A percentile compares a stretch with the other conserved stretches of the same genome.
Conservation (phyloP, 2,329 filamentous ascomycete genomes). For the Fonsecaea nubica region DNA sequence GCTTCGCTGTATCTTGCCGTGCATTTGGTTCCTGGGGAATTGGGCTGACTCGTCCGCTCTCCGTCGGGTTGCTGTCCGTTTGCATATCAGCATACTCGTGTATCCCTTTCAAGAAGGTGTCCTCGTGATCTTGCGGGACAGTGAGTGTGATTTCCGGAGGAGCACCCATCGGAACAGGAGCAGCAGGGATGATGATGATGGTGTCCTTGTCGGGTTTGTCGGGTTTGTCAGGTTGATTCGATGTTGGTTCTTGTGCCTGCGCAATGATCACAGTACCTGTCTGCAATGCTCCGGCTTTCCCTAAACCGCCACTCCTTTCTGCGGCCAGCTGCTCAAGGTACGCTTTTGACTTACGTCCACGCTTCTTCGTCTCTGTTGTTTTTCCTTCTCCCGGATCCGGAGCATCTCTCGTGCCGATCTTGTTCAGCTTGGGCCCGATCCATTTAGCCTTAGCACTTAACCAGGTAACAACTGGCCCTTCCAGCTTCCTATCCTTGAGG, state of each 20-base stretch:
- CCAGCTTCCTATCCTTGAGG: conserved; percentile 81
- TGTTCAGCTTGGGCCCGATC: conserved; percentile 67
- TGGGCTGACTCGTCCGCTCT: conserved; percentile 12
- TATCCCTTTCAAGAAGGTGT: conserved; percentile 51
- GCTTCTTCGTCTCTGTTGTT: conserved; percentile 36
- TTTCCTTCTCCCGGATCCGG: conserved; percentile 21
- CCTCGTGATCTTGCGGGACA: conserved; percentile 16
- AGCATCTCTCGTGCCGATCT: conserved; percentile 31
- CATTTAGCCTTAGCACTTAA: conserved; percentile 92
- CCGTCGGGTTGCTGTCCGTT: conserved; percentile 19
- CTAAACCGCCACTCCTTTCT: conserved; percentile 19
- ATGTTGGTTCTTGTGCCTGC: not conserved
- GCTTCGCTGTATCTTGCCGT: conserved; percentile 9
- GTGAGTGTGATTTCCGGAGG: conserved; percentile 7
- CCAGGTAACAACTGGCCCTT: conserved; percentile 87
- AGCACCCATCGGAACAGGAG: not conserved
- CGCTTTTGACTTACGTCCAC: conserved; percentile 39
- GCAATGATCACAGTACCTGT: conserved; percentile 2
- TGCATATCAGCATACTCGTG: conserved; percentile 49
- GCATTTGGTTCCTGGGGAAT: not conserved
- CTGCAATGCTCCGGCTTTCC: not conserved
- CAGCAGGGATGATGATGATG: not conserved
- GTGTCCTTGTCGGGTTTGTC: not conserved
- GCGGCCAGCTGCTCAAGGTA: conserved; percentile 34
- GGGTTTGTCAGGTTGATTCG: not conserved